These are phyloP conservation scores for Microbotryum intermedium DNA, from an alignment of 1,284 basidiomycete genomes.

Conservation along the genomic window DNA sequence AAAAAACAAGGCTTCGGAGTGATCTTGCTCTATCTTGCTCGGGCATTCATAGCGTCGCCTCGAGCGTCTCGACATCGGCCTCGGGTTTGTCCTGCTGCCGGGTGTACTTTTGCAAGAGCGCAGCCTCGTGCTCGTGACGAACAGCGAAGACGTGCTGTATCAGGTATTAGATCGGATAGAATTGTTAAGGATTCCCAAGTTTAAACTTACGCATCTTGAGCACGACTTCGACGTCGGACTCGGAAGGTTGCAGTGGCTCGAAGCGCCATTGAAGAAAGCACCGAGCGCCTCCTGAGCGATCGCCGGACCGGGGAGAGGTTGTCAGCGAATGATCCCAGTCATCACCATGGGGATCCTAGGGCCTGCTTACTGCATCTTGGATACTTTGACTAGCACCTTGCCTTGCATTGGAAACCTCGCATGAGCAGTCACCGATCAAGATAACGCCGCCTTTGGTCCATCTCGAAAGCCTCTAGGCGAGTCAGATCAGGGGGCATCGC, in stretches of 20 bases:
- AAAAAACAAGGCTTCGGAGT: too few relatives aligned
- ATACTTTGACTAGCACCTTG: constrained; percentile 33
- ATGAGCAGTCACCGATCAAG: constrained; percentile 37
- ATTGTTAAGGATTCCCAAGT: not conserved
- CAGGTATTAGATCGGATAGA: not conserved
- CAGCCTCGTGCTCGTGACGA: constrained; percentile 18
- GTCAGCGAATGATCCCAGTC: not conserved
- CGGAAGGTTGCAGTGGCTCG: constrained; percentile 1
- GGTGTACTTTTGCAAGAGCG: constrained; percentile 32
- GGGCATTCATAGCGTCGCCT: constrained; percentile 3
- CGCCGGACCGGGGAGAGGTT: not conserved
- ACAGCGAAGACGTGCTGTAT: not conserved
- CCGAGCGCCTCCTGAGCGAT: constrained; percentile 18
- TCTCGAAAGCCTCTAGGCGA: constrained; percentile 14
- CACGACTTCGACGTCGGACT: constrained; percentile 28
- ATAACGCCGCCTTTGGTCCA: constrained; percentile 35
- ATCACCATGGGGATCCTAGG: too few relatives aligned
- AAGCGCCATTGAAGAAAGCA: constrained; percentile 13
- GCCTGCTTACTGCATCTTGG: constrained; percentile 31
- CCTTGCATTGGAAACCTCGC: constrained; percentile 33
- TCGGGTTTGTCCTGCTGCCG: constrained; percentile 22
- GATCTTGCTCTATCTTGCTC: too few relatives aligned
- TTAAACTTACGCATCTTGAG: constrained; percentile 1
- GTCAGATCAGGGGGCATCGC: too few relatives aligned
- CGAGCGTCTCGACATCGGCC: constrained; percentile 4